Conservation (phyloP, 2,329 filamentous ascomycete genomes). For the Pezicula rhizophila region DNA sequence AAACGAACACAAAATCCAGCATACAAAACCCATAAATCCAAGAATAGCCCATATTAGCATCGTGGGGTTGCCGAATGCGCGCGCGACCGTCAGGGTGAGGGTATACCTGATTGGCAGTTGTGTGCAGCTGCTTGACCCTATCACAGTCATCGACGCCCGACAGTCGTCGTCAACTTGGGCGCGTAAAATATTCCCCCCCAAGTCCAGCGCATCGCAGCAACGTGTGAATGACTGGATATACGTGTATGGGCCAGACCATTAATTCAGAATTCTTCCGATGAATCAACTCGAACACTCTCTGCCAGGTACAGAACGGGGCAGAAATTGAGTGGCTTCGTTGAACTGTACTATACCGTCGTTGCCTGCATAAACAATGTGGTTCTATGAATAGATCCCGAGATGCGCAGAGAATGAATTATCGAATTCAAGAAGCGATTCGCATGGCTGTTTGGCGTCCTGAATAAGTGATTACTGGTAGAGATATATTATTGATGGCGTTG, state of each 20-base stretch:
- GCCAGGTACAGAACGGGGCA: too few relatives aligned
- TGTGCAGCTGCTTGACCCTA: slow-evolving; percentile 6
- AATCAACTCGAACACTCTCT: too few relatives aligned
- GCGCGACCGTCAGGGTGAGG: slow-evolving; percentile 8
- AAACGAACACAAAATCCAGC: slow-evolving; percentile 1
- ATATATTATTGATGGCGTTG: too few relatives aligned
- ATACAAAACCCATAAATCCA: slow-evolving; percentile 9
- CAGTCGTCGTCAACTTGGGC: neutral
- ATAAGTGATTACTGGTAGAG: too few relatives aligned
- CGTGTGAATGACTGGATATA: neutral
- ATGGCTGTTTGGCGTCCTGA: too few relatives aligned
- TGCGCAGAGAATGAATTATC: neutral
- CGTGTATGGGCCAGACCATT: neutral
- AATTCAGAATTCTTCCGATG: neutral
- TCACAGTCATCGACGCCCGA: neutral
- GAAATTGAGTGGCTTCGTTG: neutral
- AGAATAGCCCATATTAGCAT: slow-evolving; percentile 18
- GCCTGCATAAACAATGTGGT: neutral
- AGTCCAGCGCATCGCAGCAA: neutral
- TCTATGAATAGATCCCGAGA: neutral
- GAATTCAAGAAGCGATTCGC: neutral
- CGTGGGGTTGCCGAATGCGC: slow-evolving; percentile 10
- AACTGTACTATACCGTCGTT: neutral
- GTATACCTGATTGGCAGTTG: slow-evolving; percentile 9
- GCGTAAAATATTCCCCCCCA: neutral